Evolutionary conservation across 768 basidiomycete genomes (phyloP).

Genomic region (Podaxis sp.): DNA sequence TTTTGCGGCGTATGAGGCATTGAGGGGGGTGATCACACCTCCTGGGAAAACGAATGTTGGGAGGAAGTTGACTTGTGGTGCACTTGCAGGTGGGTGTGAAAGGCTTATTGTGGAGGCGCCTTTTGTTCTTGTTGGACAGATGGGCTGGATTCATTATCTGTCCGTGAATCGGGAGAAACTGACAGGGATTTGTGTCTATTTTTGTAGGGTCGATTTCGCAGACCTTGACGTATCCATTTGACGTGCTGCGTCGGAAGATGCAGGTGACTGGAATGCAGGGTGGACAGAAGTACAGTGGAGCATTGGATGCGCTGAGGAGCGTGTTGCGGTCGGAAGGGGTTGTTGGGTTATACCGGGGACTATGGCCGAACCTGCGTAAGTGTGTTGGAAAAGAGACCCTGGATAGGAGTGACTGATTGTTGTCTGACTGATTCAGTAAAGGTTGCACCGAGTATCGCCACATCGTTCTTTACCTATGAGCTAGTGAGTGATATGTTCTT

Average conservation of each 20-base stretch:
- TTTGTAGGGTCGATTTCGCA: constrained; percentile 80
- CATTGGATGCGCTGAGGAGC: constrained; percentile 67
- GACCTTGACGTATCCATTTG: constrained; percentile 93
- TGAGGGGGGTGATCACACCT: constrained; percentile 74
- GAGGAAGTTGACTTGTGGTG: constrained; percentile 81
- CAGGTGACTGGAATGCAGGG: constrained; percentile 82
- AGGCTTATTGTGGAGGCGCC: not conserved
- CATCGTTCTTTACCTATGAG: constrained; percentile 83
- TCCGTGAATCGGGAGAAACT: not conserved
- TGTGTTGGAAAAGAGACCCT: constrained; percentile 15
- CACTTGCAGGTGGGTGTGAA: constrained; percentile 62
- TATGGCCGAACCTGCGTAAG: constrained; percentile 88
- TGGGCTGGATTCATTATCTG: not conserved
- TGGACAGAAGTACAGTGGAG: constrained; percentile 71
- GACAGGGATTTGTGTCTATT: constrained; percentile 1
- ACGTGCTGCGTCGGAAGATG: constrained; percentile 93
- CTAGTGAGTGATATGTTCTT: constrained; percentile 28
- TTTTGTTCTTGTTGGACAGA: not conserved
- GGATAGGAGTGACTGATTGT: constrained; percentile 2
- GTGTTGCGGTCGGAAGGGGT: constrained; percentile 75
- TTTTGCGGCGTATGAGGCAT: constrained; percentile 88
- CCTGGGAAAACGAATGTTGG: constrained; percentile 67
- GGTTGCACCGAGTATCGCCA: constrained; percentile 88
- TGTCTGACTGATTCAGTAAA: constrained; percentile 50
- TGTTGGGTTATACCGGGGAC: constrained; percentile 73